Evolutionary conservation across 306 rosid genomes (phyloP).

Genomic region (Lotus japonicus): DNA sequence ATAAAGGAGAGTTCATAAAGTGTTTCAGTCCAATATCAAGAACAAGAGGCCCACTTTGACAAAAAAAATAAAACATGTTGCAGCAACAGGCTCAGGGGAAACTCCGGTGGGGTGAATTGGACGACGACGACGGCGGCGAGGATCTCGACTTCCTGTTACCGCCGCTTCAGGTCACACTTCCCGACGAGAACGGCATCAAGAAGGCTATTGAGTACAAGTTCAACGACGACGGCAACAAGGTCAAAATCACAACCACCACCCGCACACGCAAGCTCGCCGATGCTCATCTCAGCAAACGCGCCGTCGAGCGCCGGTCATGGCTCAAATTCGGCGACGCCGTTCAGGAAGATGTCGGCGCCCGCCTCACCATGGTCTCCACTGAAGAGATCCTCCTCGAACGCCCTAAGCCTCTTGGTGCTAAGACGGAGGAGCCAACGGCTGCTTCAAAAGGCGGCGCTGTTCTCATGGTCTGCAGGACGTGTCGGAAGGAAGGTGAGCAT

Average conservation of each 20-base stretch:
- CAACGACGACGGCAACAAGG: conserved; percentile 74
- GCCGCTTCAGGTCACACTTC: conserved; percentile 71
- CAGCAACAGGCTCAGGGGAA: conserved; percentile 17
- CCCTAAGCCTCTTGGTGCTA: conserved; percentile 81
- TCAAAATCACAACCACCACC: conserved; percentile 63
- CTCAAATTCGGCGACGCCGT: conserved; percentile 88
- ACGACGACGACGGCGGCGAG: conserved; percentile 84
- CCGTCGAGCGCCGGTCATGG: conserved; percentile 48
- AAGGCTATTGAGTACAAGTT: conserved; percentile 68
- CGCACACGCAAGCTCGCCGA: conserved; percentile 61
- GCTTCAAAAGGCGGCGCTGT: conserved; percentile 59
- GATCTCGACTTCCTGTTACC: conserved; percentile 80
- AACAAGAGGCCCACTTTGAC: too few relatives aligned
- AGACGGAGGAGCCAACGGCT: conserved; percentile 64
- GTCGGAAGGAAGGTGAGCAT: conserved; percentile 96
- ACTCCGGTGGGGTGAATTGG: conserved; percentile 42
- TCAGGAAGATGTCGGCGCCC: conserved; percentile 71
- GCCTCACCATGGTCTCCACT: conserved; percentile 91
- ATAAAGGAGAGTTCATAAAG: too few relatives aligned
- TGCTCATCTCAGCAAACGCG: conserved; percentile 39
- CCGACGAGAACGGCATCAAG: conserved; percentile 81
- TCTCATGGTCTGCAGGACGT: conserved; percentile 88
- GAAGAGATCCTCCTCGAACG: conserved; percentile 91
- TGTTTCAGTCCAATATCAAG: too few relatives aligned
- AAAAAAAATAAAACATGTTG: too few relatives aligned